Conservation (phyloP, 2,329 filamentous ascomycete genomes). For the Paraphaeosphaeria sporulosa region DNA sequence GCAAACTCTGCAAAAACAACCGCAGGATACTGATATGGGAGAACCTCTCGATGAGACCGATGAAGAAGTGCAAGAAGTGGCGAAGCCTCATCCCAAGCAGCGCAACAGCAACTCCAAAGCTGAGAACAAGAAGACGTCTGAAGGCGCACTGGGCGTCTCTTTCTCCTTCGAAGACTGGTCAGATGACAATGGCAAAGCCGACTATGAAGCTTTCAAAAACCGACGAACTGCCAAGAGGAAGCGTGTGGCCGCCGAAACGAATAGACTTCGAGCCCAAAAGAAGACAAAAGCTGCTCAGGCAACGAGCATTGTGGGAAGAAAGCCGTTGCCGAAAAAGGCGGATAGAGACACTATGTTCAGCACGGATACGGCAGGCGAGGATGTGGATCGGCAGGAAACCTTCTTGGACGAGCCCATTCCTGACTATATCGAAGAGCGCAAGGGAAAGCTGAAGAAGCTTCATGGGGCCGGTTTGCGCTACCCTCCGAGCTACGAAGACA, state of each 20-base stretch:
- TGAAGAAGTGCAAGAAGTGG: slow-evolving; percentile 16
- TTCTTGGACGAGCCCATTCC: slow-evolving; percentile 69
- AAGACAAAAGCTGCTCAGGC: slow-evolving; percentile 55
- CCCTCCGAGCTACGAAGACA: slow-evolving; percentile 77
- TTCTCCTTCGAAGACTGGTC: slow-evolving; percentile 49
- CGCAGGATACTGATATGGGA: slow-evolving; percentile 22
- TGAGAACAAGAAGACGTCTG: neutral
- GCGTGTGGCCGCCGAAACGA: slow-evolving; percentile 58
- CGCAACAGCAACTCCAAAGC: slow-evolving; percentile 1
- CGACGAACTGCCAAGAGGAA: slow-evolving; percentile 63
- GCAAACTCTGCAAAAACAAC: slow-evolving; percentile 33
- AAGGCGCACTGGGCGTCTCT: neutral
- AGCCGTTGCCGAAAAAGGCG: slow-evolving; percentile 31
- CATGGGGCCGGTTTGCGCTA: slow-evolving; percentile 75
- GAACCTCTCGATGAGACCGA: slow-evolving; percentile 17
- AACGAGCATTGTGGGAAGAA: slow-evolving; percentile 53
- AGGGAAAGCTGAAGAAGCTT: slow-evolving; percentile 72
- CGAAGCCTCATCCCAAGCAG: neutral
- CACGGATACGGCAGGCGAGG: slow-evolving; percentile 35
- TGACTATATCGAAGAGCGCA: slow-evolving; percentile 74
- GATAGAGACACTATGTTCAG: slow-evolving; percentile 26
- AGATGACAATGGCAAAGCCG: slow-evolving; percentile 62
- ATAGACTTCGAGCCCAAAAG: slow-evolving; percentile 56
- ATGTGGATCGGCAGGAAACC: slow-evolving; percentile 61
- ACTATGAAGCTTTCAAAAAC: slow-evolving; percentile 71